Percentiles rank a stretch among this genome's conserved stretches.
Conservation (phyloP, 169 alveolate genomes). For the Gregarina niphandrodes region DNA sequence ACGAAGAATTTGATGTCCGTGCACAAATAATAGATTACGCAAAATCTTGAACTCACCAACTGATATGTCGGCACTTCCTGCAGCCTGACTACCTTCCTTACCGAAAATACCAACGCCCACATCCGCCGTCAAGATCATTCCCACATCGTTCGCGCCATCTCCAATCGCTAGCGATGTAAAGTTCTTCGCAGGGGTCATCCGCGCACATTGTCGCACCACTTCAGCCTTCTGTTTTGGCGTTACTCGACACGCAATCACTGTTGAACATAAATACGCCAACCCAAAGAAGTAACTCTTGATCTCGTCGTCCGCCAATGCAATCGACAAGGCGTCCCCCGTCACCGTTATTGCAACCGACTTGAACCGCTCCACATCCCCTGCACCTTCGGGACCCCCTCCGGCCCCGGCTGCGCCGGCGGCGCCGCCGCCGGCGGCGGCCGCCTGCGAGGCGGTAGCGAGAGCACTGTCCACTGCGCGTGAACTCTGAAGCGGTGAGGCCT, state of each 20-base stretch:
- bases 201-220: slow-evolving; percentile 40
- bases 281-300: slow-evolving; percentile 28
- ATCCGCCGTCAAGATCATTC: slow-evolving; percentile 91
- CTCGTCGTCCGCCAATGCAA: slow-evolving; percentile 20
- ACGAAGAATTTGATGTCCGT: slow-evolving; percentile 52
- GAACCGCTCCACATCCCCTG: slow-evolving; percentile 1
- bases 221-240: slow-evolving; percentile 86
- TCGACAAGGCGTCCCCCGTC: slow-evolving; percentile 41
- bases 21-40: slow-evolving; percentile 38
- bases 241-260: slow-evolving; percentile 75
- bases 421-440: too few relatives aligned
- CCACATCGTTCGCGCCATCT: slow-evolving; percentile 96
- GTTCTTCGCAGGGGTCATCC: slow-evolving; percentile 4
- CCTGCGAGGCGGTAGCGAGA: too few relatives aligned
- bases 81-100: slow-evolving; percentile 84
- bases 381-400: too few relatives aligned
- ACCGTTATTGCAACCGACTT: slow-evolving; percentile 31
- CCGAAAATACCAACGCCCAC: slow-evolving; percentile 94
- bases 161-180: slow-evolving; percentile 65
- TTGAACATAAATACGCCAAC: slow-evolving; percentile 18
- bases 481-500: too few relatives aligned
- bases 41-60: slow-evolving; percentile 52
- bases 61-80: slow-evolving; percentile 58
- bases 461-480: too few relatives aligned
- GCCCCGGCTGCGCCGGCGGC: too few relatives aligned